Conservation (phyloP, 768 basidiomycete species). For the Podaxis mareebaensis region DNA sequence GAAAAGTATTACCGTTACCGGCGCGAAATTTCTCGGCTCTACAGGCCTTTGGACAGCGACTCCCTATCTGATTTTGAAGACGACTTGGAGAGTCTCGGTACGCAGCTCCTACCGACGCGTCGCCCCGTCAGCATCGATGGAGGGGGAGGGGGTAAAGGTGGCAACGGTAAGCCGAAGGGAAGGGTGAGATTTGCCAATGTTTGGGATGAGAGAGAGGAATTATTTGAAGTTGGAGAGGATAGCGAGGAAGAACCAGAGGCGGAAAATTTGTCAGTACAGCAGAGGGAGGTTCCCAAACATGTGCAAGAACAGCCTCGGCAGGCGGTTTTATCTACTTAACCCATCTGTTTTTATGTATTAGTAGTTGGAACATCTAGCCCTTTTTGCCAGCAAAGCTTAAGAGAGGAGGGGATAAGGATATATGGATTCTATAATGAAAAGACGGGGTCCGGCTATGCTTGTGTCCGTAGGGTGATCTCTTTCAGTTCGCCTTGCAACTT, state of each 20-base stretch:
- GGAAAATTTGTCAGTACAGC: constrained; percentile 9
- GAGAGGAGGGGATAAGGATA: background rate
- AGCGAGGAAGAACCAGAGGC: constrained; percentile 46
- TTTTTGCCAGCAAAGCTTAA: background rate
- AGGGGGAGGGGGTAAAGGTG: background rate
- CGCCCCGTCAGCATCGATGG: background rate
- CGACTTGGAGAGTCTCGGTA: constrained; percentile 26
- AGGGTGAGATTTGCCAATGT: constrained; percentile 32
- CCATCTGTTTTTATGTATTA: background rate
- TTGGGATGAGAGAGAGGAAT: constrained; percentile 79
- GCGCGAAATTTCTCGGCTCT: constrained; percentile 80
- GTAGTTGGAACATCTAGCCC: background rate
- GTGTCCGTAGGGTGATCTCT: constrained; percentile 15
- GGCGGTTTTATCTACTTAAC: constrained; percentile 10
- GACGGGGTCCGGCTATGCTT: background rate
- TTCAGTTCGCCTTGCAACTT: constrained; percentile 38
- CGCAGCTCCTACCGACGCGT: constrained; percentile 14
- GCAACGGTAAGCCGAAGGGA: constrained; percentile 11
- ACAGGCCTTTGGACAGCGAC: constrained; percentile 66
- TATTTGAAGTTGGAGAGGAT: constrained; percentile 68
- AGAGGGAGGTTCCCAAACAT: constrained; percentile 19
- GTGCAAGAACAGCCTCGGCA: constrained; percentile 1
- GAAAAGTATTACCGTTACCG: constrained; percentile 78
- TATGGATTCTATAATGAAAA: background rate
- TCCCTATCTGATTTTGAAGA: constrained; percentile 55